Evolutionary conservation across 768 basidiomycete genomes (phyloP).

Genomic region (Amanita brunnescens): DNA sequence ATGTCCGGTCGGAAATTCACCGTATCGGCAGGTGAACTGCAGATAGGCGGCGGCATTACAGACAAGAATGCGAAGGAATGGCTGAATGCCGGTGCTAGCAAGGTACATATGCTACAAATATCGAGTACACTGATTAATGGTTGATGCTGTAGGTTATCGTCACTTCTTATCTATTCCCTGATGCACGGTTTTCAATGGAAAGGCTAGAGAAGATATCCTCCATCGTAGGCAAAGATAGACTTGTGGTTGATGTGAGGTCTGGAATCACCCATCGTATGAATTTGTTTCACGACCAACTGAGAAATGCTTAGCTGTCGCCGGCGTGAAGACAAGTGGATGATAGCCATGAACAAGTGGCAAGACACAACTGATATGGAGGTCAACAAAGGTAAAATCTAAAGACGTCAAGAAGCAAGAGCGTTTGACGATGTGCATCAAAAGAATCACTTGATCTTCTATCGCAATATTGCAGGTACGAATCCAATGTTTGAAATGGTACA

Average conservation of each 20-base stretch:
- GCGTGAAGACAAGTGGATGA: conserved; percentile 71
- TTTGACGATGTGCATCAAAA: conserved; percentile 19
- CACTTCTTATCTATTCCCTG: conserved; percentile 93
- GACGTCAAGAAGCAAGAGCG: neutral
- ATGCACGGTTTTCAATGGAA: conserved; percentile 67
- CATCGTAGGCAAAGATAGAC: conserved; percentile 68
- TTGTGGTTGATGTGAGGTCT: conserved; percentile 94
- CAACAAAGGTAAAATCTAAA: conserved; percentile 47
- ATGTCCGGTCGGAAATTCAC: conserved; percentile 1
- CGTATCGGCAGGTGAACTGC: conserved; percentile 52
- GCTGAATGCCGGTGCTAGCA: conserved; percentile 85
- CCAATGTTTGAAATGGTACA: neutral
- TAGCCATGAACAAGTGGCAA: conserved; percentile 99
- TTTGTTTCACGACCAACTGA: neutral
- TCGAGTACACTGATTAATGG: conserved; percentile 1
- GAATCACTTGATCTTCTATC: conserved; percentile 74
- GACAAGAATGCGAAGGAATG: conserved; percentile 73
- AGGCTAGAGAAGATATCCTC: conserved; percentile 54
- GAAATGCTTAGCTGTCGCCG: conserved; percentile 64
- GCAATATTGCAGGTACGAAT: conserved; percentile 64
- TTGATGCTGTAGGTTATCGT: conserved; percentile 69
- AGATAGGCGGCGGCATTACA: conserved; percentile 91
- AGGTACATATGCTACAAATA: conserved; percentile 33
- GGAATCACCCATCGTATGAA: conserved; percentile 11
- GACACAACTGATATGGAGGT: conserved; percentile 93